Conservation (phyloP, 108 stramenopile genomes). For the Cylindrotheca closterium region DNA sequence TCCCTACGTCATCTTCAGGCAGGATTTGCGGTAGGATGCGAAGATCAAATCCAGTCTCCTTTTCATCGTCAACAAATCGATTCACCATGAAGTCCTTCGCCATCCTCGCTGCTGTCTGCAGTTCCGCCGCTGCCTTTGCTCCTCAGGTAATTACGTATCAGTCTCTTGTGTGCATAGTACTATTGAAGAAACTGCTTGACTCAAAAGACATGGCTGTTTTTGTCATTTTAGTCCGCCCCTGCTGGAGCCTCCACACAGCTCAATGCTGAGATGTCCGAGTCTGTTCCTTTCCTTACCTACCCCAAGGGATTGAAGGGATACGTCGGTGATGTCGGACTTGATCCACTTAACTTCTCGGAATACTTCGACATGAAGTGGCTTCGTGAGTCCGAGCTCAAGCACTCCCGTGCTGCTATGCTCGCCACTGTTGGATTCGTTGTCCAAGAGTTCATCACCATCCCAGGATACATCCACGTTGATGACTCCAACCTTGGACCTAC, state of each 20-base stretch:
- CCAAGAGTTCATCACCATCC: constrained; percentile 79
- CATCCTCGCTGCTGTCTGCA: constrained; percentile 46
- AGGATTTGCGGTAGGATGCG: neutral
- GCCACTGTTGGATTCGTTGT: constrained; percentile 79
- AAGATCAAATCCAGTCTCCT: constrained; percentile 4
- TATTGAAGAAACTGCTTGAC: neutral
- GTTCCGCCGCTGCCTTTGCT: constrained; percentile 56
- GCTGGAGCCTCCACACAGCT: constrained; percentile 49
- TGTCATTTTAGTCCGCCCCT: constrained; percentile 10
- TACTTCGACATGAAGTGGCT: constrained; percentile 96
- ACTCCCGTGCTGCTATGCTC: constrained; percentile 94
- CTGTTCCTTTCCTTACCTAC: constrained; percentile 73
- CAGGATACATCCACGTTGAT: constrained; percentile 78
- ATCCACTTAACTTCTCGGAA: constrained; percentile 90
- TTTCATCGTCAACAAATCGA: neutral
- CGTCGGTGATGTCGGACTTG: constrained; percentile 90
- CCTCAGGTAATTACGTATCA: constrained; percentile 39
- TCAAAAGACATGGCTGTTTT: neutral
- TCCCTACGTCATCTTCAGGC: constrained; percentile 10
- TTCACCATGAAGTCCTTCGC: constrained; percentile 65
- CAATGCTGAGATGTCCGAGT: constrained; percentile 84
- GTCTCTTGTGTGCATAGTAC: neutral
- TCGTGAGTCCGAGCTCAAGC: constrained; percentile 96
- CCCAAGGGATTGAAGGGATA: constrained; percentile 71
- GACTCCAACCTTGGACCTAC: constrained; percentile 83